These are phyloP conservation scores for Xylaria sp. DNA, from an alignment of 2,329 filamentous ascomycete species.

Conservation along the genomic window DNA sequence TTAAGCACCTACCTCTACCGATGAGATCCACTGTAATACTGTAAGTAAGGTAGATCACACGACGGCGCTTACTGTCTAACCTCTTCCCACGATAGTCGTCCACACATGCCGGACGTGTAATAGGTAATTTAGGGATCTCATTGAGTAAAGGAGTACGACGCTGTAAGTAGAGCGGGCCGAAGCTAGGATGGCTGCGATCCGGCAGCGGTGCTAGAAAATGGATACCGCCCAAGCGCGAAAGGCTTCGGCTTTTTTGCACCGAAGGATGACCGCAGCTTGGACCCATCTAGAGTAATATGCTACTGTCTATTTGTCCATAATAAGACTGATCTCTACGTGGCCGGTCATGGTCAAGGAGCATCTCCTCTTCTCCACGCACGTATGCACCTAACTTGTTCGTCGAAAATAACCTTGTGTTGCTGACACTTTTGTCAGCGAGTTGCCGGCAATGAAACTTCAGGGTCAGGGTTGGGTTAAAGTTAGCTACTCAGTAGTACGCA, in stretches of 20 bases:
- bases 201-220: conserved; percentile 14
- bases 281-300: conserved; percentile 21
- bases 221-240: conserved; percentile 17
- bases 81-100: neutral
- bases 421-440: conserved; percentile 14
- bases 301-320: conserved; percentile 10
- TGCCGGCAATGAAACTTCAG: conserved; percentile 25
- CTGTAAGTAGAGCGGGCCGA: conserved; percentile 21
- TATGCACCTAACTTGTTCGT: neutral
- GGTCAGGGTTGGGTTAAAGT: conserved; percentile 22
- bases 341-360: conserved; percentile 8
- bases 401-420: conserved; percentile 12
- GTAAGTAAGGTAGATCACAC: neutral
- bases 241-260: conserved; percentile 20
- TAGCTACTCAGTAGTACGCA: neutral
- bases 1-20: no score
- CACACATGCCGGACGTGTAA: conserved; percentile 7
- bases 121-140: neutral
- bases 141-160: neutral
- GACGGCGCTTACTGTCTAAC: conserved; percentile 21
- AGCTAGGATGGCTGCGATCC: conserved; percentile 6
- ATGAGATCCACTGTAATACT: conserved; percentile 1
- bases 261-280: conserved; percentile 17
- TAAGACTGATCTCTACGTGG: conserved; percentile 3
- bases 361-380: neutral